Percentiles rank a stretch among this genome's conserved stretches.
Conservation (phyloP, 1,284 basidiomycete species). For the Coriolopsis trogii region DNA sequence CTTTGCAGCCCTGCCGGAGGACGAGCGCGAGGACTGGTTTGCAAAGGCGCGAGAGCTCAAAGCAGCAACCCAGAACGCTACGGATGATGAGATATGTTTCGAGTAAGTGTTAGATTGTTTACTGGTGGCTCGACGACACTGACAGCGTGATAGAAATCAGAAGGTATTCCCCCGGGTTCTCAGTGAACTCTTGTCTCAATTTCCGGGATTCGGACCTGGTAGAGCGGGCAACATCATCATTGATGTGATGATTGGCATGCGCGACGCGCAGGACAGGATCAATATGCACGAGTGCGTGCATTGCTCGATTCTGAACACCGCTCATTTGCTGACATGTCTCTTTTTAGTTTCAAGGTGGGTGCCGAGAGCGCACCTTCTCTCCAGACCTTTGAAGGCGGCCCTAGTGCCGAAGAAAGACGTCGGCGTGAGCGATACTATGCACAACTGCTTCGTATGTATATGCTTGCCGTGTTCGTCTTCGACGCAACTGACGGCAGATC, state of each 20-base stretch:
- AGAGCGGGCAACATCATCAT: neutral
- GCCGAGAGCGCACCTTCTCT: neutral
- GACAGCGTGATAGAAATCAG: neutral
- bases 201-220: neutral
- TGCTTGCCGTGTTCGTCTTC: neutral
- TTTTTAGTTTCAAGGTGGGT: neutral
- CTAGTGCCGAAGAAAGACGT: neutral
- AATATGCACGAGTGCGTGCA: neutral
- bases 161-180: neutral
- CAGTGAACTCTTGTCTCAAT: neutral
- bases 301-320: neutral
- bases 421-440: neutral
- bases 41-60: neutral
- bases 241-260: neutral
- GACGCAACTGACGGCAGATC: neutral
- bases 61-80: neutral
- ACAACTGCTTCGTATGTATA: neutral
- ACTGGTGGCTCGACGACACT: neutral
- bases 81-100: neutral
- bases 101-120: neutral
- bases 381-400: neutral
- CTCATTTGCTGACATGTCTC: neutral
- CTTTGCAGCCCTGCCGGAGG: neutral
- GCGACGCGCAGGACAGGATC: neutral
- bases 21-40: neutral